phyloP scores from a whole-genome alignment of 2,329 filamentous ascomycete species.

The Talaromyces sp. region DNA sequence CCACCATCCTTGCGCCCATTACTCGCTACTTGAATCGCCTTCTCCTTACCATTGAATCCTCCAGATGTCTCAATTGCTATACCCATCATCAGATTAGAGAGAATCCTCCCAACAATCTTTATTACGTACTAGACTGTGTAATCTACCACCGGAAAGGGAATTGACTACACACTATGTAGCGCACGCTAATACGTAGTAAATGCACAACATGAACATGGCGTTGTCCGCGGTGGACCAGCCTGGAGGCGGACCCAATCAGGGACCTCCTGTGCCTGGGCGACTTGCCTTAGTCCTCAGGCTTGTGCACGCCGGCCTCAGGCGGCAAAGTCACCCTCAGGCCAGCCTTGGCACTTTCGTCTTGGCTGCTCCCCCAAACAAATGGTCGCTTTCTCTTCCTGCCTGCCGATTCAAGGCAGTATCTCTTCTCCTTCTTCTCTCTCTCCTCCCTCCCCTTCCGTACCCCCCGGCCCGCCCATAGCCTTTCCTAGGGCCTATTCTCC shows the following conservation, averaged over 20 bases:
- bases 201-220: not conserved
- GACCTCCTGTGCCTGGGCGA: conserved; percentile 8
- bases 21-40: not conserved
- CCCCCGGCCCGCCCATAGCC: not conserved
- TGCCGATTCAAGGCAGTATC: not conserved
- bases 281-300: conserved; percentile 7
- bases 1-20: conserved; percentile 5
- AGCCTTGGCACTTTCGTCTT: not conserved
- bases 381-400: conserved; percentile 1
- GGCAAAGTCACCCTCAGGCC: conserved; percentile 3
- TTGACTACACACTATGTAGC: too few species aligned
- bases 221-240: not conserved
- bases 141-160: not conserved
- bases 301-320: conserved; percentile 1
- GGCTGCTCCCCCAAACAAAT: conserved; percentile 11
- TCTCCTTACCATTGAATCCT: not conserved
- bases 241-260: not conserved
- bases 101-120: not conserved
- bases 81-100: not conserved
- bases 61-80: not conserved
- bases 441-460: conserved; percentile 18
- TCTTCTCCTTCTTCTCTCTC: conserved; percentile 16
- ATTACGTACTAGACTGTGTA: not conserved
- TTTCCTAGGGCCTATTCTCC: conserved; percentile 13
- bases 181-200: not conserved